phyloP scores from a whole-genome alignment of 257 asterid species.

The Penstemon newberryi region DNA sequence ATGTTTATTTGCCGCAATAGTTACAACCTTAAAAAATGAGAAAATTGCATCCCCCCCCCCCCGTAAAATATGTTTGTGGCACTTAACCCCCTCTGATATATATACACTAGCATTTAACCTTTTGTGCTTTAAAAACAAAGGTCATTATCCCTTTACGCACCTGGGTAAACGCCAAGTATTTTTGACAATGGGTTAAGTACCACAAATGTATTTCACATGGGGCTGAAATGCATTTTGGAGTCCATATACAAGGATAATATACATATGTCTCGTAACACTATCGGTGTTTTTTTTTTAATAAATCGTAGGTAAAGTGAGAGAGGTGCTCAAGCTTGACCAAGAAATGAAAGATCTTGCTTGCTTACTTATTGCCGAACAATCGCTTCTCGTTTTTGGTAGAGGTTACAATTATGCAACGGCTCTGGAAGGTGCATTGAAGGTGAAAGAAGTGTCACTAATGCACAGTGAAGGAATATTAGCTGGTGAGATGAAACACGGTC shows the following conservation, averaged over 20 bases:
- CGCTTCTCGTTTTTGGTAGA: slow-evolving; percentile 98
- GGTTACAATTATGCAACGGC: slow-evolving; percentile 96
- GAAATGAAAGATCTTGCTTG: slow-evolving; percentile 89
- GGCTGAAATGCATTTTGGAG: no score
- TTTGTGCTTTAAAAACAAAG: no score
- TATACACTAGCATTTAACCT: no score
- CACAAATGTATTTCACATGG: no score
- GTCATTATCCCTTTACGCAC: no score
- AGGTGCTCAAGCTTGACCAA: slow-evolving; percentile 85
- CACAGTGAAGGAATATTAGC: slow-evolving; percentile 99
- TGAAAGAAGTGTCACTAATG: slow-evolving; percentile 97
- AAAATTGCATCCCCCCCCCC: no score
- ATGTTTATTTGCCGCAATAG: slow-evolving; percentile 10
- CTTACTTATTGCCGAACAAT: slow-evolving; percentile 75
- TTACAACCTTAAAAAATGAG: not conserved
- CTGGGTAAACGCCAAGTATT: no score
- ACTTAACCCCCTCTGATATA: no score
- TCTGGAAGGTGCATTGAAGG: slow-evolving; percentile 96
- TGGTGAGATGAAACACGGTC: slow-evolving; percentile 99
- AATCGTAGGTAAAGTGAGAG: slow-evolving; percentile 75
- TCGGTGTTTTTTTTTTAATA: slow-evolving; percentile 1
- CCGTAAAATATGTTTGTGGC: no score
- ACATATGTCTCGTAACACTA: slow-evolving; percentile 15
- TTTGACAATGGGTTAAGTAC: no score
- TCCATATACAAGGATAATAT: not conserved